phyloP scores from a whole-genome alignment of 2,329 filamentous ascomycete genomes.

The Onygena corvina region DNA sequence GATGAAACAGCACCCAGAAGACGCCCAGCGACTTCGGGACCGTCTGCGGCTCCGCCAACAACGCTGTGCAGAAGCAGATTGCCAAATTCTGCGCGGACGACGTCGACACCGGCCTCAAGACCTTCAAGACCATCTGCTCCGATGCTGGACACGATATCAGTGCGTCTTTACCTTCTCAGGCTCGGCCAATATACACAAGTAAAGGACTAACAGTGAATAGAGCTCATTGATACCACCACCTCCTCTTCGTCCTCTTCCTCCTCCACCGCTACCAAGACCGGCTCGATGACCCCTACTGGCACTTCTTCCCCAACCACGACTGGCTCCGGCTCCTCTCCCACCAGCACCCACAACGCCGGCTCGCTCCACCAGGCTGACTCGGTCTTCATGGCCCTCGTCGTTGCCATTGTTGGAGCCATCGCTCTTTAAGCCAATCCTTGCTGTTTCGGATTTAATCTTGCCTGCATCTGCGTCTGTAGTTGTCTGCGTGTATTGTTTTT shows the following conservation, averaged over 20 bases:
- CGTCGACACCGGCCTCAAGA: constrained; percentile 26
- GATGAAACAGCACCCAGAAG: constrained; percentile 22
- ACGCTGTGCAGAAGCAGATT: constrained; percentile 29
- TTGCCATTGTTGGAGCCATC: constrained; percentile 32
- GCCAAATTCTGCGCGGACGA: constrained; percentile 26
- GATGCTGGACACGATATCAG: constrained; percentile 31
- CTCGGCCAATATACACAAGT: no score
- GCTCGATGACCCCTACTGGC: constrained; percentile 19
- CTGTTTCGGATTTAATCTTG: not conserved
- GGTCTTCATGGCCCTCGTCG: constrained; percentile 28
- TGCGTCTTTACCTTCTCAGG: constrained; percentile 19
- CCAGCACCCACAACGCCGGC: constrained; percentile 19
- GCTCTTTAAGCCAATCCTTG: constrained; percentile 23
- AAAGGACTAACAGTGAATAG: not conserved
- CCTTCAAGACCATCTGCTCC: constrained; percentile 31
- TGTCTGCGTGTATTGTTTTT: not conserved
- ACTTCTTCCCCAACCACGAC: constrained; percentile 19
- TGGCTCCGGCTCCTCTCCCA: constrained; percentile 12
- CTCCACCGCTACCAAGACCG: constrained; percentile 6
- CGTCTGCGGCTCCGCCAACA: constrained; percentile 29
- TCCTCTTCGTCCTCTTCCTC: constrained; percentile 2
- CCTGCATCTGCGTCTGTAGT: not conserved
- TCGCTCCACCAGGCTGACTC: constrained; percentile 27
- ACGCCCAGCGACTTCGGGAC: constrained; percentile 30
- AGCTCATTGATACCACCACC: not conserved